Conservation (phyloP, 2,329 filamentous ascomycete genomes). For the Cytospora paraplurivora region DNA sequence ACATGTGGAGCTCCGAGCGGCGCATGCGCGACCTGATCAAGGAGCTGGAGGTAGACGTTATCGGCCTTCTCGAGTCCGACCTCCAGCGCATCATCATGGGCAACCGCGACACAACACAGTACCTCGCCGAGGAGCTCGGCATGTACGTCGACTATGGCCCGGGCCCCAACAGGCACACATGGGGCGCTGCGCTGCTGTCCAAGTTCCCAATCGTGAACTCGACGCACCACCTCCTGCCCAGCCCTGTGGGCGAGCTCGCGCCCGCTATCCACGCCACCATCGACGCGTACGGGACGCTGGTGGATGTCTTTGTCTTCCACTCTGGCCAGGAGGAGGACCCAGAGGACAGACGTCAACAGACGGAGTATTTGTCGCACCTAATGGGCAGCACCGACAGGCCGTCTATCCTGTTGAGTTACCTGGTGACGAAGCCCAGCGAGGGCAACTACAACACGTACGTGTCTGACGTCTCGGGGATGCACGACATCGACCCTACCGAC, state of each 20-base stretch:
- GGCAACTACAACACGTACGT: slow-evolving; percentile 99
- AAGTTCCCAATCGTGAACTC: slow-evolving; percentile 98
- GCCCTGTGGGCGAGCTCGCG: slow-evolving; percentile 89
- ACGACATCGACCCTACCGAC: slow-evolving; percentile 87
- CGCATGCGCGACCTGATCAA: slow-evolving; percentile 90
- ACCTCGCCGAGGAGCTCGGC: slow-evolving; percentile 90
- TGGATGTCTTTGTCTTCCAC: slow-evolving; percentile 98
- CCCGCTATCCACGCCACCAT: slow-evolving; percentile 97
- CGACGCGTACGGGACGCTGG: slow-evolving; percentile 83
- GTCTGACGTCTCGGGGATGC: slow-evolving; percentile 83
- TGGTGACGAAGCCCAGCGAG: slow-evolving; percentile 85
- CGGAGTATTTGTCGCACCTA: slow-evolving; percentile 79
- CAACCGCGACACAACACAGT: slow-evolving; percentile 94
- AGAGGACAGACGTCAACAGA: slow-evolving; percentile 86
- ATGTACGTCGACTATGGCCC: slow-evolving; percentile 99
- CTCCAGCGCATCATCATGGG: slow-evolving; percentile 99
- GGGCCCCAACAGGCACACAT: slow-evolving; percentile 98
- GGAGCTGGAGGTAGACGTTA: slow-evolving; percentile 94
- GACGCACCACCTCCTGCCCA: slow-evolving; percentile 91
- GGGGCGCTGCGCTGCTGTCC: slow-evolving; percentile 88
- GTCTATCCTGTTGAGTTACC: slow-evolving; percentile 83
- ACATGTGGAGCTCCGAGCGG: slow-evolving; percentile 97
- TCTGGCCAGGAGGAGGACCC: slow-evolving; percentile 96
- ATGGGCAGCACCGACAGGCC: slow-evolving; percentile 85
- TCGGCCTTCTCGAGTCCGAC: slow-evolving; percentile 92